Base-by-base conservation (phyloP, 2,329 filamentous ascomycete species). In the Neocatenulostroma microsporum region DNA sequence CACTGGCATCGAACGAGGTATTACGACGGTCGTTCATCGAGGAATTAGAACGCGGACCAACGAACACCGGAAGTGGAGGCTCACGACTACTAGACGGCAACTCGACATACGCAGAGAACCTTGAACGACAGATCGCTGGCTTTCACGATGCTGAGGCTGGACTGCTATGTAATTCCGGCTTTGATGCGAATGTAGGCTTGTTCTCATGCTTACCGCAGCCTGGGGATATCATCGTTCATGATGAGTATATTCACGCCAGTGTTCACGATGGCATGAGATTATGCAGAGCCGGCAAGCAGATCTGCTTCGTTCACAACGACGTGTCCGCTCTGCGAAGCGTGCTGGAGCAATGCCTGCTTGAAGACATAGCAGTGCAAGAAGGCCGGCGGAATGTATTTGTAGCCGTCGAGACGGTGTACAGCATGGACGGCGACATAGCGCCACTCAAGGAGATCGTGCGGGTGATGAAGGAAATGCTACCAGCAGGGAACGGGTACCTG, bases 381-480 rank as follows among this genome's bases (percentile, higher is more conserved):
- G 72, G 73, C 0, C 40, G 52, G 2, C 54, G 53, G 0, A 78
- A 74, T 44, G 68, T 85, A 2, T 82, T 86, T 46, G 57, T 86
- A 12, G 76, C 75, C 0, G 67, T 84, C 0, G 82, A 86, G 47
- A 74, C 72, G 0, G 66, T 86, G 0, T 89, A 91, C 57, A 87
- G 82, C 55, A 91, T 91, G 84, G 84, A 89, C 36, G 84, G 84
- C 0, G 82, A 88, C 47, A 62, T 84, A 13, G 74, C 74, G 0
- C 80, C 80, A 0, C 62, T 91, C 9, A 50, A 53, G 9, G 69
- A 76, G 5, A 73, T 88, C 13, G 68, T 82, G 2, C 57, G 67
- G 0, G 63, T 73, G 4, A 70, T 82, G 0, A 69, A 81, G 26
- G 57, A 62, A 1, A 50, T 72, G 0, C 59, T 86, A 0, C 74